These are phyloP conservation scores for Macroventuria anomochaeta DNA, from an alignment of 2,329 filamentous ascomycete genomes.

Conservation along the genomic window DNA sequence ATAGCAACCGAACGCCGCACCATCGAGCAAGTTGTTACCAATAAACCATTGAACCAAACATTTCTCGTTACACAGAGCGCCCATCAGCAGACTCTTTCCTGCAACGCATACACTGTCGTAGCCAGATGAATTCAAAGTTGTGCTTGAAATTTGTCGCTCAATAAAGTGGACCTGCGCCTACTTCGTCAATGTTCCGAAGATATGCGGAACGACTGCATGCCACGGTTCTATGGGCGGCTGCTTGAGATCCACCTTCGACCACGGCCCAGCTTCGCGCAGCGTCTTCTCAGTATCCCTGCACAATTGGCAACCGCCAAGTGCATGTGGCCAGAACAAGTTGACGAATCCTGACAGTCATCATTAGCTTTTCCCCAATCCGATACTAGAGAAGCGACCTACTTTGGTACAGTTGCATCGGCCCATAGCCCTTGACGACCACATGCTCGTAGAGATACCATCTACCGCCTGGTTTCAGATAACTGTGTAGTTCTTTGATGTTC, in stretches of 20 bases:
- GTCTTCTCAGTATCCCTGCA: constrained; percentile 22
- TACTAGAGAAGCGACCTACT: constrained; percentile 4
- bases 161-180: not conserved
- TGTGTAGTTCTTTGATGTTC: constrained; percentile 22
- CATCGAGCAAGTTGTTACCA: too few relatives aligned
- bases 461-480: constrained; percentile 25
- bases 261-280: constrained; percentile 22
- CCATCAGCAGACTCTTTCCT: too few relatives aligned
- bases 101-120: too few relatives aligned
- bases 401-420: constrained; percentile 27
- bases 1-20: too few relatives aligned
- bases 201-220: constrained; percentile 22
- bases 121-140: too few relatives aligned
- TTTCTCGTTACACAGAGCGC: too few relatives aligned
- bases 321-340: constrained; percentile 27
- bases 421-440: constrained; percentile 11
- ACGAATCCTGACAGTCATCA: constrained; percentile 6
- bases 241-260: constrained; percentile 22
- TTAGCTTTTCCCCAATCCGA: not conserved
- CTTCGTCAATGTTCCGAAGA: constrained; percentile 24
- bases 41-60: too few relatives aligned
- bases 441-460: constrained; percentile 30
- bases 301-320: constrained; percentile 24
- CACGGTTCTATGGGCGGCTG: constrained; percentile 24
- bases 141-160: too few relatives aligned